phyloP scores from a whole-genome alignment of 352 stramenopile species.

The Globisporangium nodosum region DNA sequence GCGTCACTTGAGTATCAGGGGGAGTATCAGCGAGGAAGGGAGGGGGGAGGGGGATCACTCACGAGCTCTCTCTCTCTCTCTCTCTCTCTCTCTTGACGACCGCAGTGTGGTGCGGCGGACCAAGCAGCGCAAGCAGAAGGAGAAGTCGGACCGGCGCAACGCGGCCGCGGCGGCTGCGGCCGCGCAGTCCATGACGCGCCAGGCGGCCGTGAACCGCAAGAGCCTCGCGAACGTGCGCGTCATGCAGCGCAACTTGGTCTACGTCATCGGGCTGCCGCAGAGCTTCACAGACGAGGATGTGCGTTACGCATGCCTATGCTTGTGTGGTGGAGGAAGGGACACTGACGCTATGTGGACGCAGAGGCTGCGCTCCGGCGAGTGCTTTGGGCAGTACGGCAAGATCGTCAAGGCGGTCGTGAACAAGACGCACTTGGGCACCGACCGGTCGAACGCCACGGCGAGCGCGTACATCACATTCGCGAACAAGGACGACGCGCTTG shows the following conservation, averaged over 20 bases:
- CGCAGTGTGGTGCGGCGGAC: conserved; percentile 64
- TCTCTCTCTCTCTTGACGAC: too few relatives aligned
- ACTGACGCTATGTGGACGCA: conserved; percentile 13
- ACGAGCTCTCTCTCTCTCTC: not conserved
- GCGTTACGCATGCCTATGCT: not conserved
- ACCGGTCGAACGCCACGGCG: conserved; percentile 67
- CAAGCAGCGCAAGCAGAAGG: conserved; percentile 81
- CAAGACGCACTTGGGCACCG: conserved; percentile 66
- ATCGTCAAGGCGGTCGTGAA: conserved; percentile 93
- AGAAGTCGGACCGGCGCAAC: conserved; percentile 74
- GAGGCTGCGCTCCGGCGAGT: conserved; percentile 79
- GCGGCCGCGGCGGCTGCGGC: conserved; percentile 2
- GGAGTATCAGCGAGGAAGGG: too few relatives aligned
- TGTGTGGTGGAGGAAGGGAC: too few relatives aligned
- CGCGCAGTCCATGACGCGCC: conserved; percentile 21
- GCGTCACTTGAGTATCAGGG: conserved; percentile 9
- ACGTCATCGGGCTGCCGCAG: conserved; percentile 89
- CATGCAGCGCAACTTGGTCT: conserved; percentile 94
- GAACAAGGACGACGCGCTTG: conserved; percentile 86
- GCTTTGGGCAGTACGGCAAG: conserved; percentile 92
- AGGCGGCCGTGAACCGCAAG: conserved; percentile 58
- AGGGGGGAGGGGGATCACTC: not conserved
- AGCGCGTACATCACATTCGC: conserved; percentile 94
- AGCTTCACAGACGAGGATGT: conserved; percentile 82
- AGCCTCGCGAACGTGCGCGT: conserved; percentile 89